Conservation (phyloP, 1,139 yeast genomes). For the Spathaspora jeffriesii region DNA sequence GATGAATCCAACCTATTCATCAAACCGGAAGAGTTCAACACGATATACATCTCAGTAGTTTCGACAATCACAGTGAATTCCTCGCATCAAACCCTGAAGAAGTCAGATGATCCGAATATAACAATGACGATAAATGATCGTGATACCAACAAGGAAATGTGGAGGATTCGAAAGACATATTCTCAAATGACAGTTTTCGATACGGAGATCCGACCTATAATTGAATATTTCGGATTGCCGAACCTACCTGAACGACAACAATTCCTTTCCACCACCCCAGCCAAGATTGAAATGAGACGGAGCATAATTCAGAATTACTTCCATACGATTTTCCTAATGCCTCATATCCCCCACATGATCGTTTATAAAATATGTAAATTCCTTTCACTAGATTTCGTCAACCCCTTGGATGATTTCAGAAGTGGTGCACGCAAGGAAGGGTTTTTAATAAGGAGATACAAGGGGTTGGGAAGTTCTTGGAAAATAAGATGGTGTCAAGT, state of each 20-base stretch:
- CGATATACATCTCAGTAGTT: slow-evolving; percentile 59
- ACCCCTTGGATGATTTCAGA: slow-evolving; percentile 59
- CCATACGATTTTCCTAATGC: slow-evolving; percentile 56
- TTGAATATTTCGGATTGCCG: slow-evolving; percentile 64
- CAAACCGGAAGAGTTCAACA: slow-evolving; percentile 66
- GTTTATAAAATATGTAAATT: slow-evolving; percentile 61
- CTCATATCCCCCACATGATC: slow-evolving; percentile 59
- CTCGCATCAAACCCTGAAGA: slow-evolving; percentile 25
- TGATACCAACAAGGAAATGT: slow-evolving; percentile 62
- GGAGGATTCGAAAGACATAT: slow-evolving; percentile 67
- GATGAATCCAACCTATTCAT: slow-evolving; percentile 48
- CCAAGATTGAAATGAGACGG: slow-evolving; percentile 64
- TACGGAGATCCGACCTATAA: slow-evolving; percentile 51
- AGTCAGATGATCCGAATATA: slow-evolving; percentile 58
- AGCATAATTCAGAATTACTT: slow-evolving; percentile 61
- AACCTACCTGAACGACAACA: slow-evolving; percentile 56
- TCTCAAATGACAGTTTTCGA: slow-evolving; percentile 60
- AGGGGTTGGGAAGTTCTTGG: slow-evolving; percentile 66
- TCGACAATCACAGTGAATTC: slow-evolving; percentile 52
- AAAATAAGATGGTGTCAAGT: slow-evolving; percentile 72
- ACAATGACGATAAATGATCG: slow-evolving; percentile 63
- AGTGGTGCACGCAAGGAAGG: slow-evolving; percentile 69
- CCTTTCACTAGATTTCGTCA: slow-evolving; percentile 68
- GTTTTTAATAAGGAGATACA: slow-evolving; percentile 58
- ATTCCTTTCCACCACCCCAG: slow-evolving; percentile 62